These are phyloP conservation scores for Lasiosphaeria miniovina DNA, from an alignment of 495 filamentous ascomycete genomes.

Conservation along the genomic window DNA sequence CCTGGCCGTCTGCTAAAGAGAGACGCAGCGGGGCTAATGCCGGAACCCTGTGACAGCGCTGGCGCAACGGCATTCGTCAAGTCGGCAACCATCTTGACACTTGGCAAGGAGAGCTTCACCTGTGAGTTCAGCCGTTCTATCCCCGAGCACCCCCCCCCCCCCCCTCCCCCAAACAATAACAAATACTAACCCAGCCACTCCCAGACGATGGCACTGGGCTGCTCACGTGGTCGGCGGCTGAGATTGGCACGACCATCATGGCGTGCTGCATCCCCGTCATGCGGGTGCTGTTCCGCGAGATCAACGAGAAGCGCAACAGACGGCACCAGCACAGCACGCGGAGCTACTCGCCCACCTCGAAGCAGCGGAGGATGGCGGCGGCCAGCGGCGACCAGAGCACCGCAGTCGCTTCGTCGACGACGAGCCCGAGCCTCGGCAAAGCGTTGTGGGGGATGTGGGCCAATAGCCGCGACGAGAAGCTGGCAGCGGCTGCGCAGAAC, in stretches of 20 bases:
- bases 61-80: slow-evolving; percentile 27
- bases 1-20: background rate
- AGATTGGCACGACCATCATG: slow-evolving; percentile 32
- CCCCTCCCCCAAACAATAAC: background rate
- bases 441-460: no score
- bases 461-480: no score
- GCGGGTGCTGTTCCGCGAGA: slow-evolving; percentile 27
- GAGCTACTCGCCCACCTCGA: background rate
- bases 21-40: no score
- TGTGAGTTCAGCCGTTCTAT: slow-evolving; percentile 16
- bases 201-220: slow-evolving; percentile 24
- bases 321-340: background rate
- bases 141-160: no score
- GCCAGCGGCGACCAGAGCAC: no score
- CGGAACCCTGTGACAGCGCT: slow-evolving; percentile 16
- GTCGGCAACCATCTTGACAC: slow-evolving; percentile 13
- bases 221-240: slow-evolving; percentile 26
- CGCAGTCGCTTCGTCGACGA: no score
- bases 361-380: no score
- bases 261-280: slow-evolving; percentile 34
- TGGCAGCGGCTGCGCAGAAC: no score
- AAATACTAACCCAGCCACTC: slow-evolving; percentile 13
- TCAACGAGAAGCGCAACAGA: slow-evolving; percentile 5
- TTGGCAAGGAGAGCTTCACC: slow-evolving; percentile 21
- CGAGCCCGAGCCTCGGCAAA: no score